phyloP scores from a whole-genome alignment of 2,329 filamentous ascomycete species.

The Fusarium dlaminii region DNA sequence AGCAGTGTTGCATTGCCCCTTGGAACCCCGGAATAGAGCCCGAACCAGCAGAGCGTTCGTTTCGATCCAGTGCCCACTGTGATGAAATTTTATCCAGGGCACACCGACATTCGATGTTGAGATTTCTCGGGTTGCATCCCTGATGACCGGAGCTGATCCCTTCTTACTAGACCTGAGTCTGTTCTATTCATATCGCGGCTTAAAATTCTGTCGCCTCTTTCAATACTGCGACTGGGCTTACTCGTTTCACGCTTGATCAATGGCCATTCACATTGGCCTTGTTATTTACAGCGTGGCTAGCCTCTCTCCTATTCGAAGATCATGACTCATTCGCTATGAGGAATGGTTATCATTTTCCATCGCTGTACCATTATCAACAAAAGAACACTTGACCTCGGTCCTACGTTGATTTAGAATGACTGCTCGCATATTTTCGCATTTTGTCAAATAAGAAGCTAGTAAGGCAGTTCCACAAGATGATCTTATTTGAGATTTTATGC shows the following conservation, averaged over 20 bases:
- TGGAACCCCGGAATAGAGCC: constrained; percentile 6
- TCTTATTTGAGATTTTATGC: constrained; percentile 34
- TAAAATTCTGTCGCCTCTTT: constrained; percentile 11
- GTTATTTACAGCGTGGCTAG: constrained; percentile 6
- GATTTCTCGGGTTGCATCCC: constrained; percentile 21
- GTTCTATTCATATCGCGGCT: constrained; percentile 30
- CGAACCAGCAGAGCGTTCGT: constrained; percentile 11
- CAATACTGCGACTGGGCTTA: constrained; percentile 6
- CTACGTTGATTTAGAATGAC: not conserved
- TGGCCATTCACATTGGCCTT: constrained; percentile 6
- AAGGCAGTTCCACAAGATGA: constrained; percentile 34
- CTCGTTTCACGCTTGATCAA: constrained; percentile 5
- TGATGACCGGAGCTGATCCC: constrained; percentile 28
- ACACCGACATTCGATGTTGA: constrained; percentile 34
- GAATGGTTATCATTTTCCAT: not conserved
- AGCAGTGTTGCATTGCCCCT: constrained; percentile 25
- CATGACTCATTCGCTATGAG: not conserved
- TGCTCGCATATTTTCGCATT: constrained; percentile 19
- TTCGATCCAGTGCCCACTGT: constrained; percentile 5
- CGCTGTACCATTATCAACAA: not conserved
- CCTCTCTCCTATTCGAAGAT: not conserved
- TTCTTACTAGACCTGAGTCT: constrained; percentile 27
- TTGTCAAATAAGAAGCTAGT: constrained; percentile 33
- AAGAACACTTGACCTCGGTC: not conserved
- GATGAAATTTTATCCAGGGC: not conserved